Conservation (phyloP, 1,139 yeast genomes). For the Blastobotrys persicus region DNA sequence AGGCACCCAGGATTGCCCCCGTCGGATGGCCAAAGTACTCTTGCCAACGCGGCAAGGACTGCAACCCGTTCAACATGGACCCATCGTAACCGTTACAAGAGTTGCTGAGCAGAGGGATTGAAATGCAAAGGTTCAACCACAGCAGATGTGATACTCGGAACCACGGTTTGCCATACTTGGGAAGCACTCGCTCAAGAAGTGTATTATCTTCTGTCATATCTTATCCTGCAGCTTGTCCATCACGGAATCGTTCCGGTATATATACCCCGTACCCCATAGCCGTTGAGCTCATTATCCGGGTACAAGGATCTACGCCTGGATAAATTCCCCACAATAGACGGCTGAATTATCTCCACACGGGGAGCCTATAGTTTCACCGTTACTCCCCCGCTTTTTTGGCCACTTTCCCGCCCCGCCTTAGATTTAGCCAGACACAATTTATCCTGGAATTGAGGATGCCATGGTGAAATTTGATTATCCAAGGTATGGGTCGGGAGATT, state of each 20-base stretch:
- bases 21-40: constrained; percentile 40
- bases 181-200: not conserved
- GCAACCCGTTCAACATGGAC: constrained; percentile 48
- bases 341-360: too few relatives aligned
- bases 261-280: not conserved
- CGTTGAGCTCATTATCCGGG: not conserved
- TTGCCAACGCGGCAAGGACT: constrained; percentile 43
- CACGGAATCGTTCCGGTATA: not conserved
- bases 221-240: not conserved
- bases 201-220: not conserved
- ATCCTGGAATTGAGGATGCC: too few relatives aligned
- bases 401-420: too few relatives aligned
- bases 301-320: too few relatives aligned
- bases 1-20: constrained; percentile 47
- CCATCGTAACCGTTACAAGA: constrained; percentile 5
- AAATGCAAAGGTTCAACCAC: not conserved
- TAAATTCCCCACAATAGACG: too few relatives aligned
- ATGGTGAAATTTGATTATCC: too few relatives aligned
- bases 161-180: constrained; percentile 1
- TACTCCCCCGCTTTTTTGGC: not conserved
- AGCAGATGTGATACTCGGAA: not conserved
- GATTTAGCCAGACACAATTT: too few relatives aligned
- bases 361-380: not conserved
- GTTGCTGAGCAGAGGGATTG: not conserved
- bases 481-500: too few relatives aligned